phyloP scores from a whole-genome alignment of 805 yeast genomes.

The Cyberlindnera suaveolens region DNA sequence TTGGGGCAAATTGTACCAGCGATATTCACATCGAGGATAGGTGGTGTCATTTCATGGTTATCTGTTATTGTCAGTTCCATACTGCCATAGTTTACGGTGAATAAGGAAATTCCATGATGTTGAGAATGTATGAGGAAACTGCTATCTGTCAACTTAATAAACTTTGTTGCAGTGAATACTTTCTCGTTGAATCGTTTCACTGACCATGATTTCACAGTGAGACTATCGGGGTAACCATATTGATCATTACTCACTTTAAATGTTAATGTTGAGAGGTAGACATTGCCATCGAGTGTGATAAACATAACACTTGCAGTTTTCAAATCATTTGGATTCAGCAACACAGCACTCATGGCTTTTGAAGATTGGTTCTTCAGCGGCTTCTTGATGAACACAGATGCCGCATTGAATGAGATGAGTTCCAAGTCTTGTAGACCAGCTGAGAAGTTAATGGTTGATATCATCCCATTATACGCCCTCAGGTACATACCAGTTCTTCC shows the following conservation, averaged over 20 bases:
- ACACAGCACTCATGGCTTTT: slow-evolving; percentile 4
- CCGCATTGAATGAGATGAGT: no score
- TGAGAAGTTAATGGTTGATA: background rate
- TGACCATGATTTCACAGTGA: slow-evolving; percentile 8
- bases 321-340: background rate
- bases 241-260: slow-evolving; percentile 1
- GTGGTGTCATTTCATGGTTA: slow-evolving; percentile 4
- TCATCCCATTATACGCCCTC: slow-evolving; percentile 1
- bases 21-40: slow-evolving; percentile 20
- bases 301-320: slow-evolving; percentile 3
- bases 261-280: slow-evolving; percentile 5
- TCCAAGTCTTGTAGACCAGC: no score
- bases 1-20: slow-evolving; percentile 17
- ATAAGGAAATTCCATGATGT: slow-evolving; percentile 2
- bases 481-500: slow-evolving; percentile 12
- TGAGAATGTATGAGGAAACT: slow-evolving; percentile 6
- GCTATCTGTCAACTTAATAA: slow-evolving; percentile 5
- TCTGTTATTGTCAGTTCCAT: background rate
- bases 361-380: slow-evolving; percentile 1
- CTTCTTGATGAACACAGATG: background rate
- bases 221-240: slow-evolving; percentile 7
- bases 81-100: slow-evolving; percentile 2
- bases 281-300: slow-evolving; percentile 3
- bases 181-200: slow-evolving; percentile 3
- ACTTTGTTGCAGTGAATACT: background rate